These are phyloP conservation scores for Vanderwaltozyma polyspora DNA, from an alignment of 805 yeast species.

Conservation along the genomic window DNA sequence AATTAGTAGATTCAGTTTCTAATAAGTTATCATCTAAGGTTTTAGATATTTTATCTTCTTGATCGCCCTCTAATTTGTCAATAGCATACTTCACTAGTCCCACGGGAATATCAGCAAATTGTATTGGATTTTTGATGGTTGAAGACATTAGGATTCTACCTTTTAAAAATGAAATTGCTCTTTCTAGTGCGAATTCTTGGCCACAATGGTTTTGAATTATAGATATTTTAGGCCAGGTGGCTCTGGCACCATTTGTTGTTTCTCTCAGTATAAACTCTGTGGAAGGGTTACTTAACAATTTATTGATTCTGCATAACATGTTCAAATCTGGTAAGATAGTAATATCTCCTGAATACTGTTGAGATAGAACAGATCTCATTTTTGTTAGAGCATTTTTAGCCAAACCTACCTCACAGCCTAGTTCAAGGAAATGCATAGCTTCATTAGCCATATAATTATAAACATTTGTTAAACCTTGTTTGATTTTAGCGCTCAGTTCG, in stretches of 20 bases:
- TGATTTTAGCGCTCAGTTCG: conserved; percentile 44
- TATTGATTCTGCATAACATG: conserved; percentile 42
- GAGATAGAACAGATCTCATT: conserved; percentile 64
- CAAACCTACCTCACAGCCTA: conserved; percentile 66
- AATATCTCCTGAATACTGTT: conserved; percentile 85
- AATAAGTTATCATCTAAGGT: conserved; percentile 16
- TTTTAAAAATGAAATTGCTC: conserved; percentile 57
- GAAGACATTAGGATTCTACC: conserved; percentile 42
- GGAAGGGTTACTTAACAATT: conserved; percentile 70
- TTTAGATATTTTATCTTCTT: conserved; percentile 1
- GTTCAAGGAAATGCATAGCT: conserved; percentile 62
- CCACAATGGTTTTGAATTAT: conserved; percentile 83
- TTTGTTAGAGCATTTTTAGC: conserved; percentile 64
- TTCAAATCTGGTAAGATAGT: conserved; percentile 77
- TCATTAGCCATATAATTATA: conserved; percentile 59
- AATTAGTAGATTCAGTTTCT: conserved; percentile 15
- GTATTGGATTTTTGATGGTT: conserved; percentile 23
- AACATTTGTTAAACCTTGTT: conserved; percentile 39
- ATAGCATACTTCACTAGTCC: conserved; percentile 4
- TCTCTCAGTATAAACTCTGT: conserved; percentile 55
- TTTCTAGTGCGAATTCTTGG: conserved; percentile 77
- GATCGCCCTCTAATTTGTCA: conserved; percentile 2
- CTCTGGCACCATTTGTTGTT: conserved; percentile 72
- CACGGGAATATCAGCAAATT: conserved; percentile 15
- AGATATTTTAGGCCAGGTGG: conserved; percentile 89